Conservation (phyloP, 2,329 filamentous ascomycete genomes). For the Zopfia rhizophila region DNA sequence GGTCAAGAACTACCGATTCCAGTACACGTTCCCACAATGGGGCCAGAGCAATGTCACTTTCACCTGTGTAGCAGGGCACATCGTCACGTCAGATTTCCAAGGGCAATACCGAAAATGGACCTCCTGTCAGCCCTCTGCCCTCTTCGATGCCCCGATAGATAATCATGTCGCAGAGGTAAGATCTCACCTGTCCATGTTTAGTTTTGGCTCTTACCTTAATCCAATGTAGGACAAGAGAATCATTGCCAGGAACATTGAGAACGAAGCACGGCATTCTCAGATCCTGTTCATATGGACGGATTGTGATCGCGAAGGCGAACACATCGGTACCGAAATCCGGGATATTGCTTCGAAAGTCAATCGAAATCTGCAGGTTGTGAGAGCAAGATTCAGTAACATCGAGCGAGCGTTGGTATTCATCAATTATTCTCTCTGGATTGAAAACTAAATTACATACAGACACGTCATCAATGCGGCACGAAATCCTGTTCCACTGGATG, state of each 20-base stretch:
- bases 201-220: conserved; percentile 20
- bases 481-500: conserved; percentile 80
- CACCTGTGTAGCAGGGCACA: conserved; percentile 91
- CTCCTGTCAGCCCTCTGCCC: conserved; percentile 77
- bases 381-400: conserved; percentile 95
- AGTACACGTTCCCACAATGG: conserved; percentile 88
- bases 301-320: conserved; percentile 96
- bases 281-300: conserved; percentile 97
- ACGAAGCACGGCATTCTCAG: conserved; percentile 76
- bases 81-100: conserved; percentile 83
- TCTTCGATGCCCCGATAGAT: conserved; percentile 84
- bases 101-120: conserved; percentile 80
- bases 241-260: conserved; percentile 86
- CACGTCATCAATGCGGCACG: conserved; percentile 88
- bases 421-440: neutral
- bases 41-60: conserved; percentile 87
- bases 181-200: neutral
- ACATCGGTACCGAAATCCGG: conserved; percentile 92
- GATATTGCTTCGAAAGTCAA: conserved; percentile 82
- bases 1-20: conserved; percentile 94
- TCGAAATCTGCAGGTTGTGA: conserved; percentile 77
- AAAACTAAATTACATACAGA: conserved; percentile 55
- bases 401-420: conserved; percentile 77
- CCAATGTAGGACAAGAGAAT: conserved; percentile 74
- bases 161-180: conserved; percentile 73